phyloP scores from a whole-genome alignment of 2,329 filamentous ascomycete genomes.

The Claviceps digitariae region DNA sequence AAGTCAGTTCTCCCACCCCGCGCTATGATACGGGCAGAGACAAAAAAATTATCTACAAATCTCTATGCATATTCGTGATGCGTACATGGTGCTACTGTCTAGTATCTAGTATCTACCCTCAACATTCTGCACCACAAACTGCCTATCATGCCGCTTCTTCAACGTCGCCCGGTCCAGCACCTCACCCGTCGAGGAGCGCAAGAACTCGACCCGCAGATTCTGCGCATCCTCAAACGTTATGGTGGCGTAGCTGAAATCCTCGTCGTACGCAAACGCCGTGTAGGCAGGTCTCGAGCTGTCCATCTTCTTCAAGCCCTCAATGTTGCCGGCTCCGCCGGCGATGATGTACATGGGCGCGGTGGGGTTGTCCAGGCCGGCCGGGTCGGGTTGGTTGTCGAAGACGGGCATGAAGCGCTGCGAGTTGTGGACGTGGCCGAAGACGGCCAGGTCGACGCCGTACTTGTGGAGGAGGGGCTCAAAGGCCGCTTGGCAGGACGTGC shows the following conservation, averaged over 20 bases:
- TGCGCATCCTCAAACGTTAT: slow-evolving; percentile 31
- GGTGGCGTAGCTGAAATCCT: slow-evolving; percentile 38
- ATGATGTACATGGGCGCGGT: slow-evolving; percentile 24
- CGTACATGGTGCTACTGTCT: no score
- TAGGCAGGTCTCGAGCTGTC: slow-evolving; percentile 24
- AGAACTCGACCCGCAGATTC: slow-evolving; percentile 36
- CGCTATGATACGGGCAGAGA: no score
- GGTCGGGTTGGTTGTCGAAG: slow-evolving; percentile 21
- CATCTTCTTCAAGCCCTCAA: slow-evolving; percentile 34
- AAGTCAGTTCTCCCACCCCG: no score
- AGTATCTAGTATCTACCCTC: no score
- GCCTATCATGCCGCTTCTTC: slow-evolving; percentile 31
- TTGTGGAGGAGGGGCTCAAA: slow-evolving; percentile 41
- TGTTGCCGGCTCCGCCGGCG: slow-evolving; percentile 41
- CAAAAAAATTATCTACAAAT: no score
- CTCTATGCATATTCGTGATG: no score
- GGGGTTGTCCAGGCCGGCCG: slow-evolving; percentile 22
- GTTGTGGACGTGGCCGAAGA: slow-evolving; percentile 47
- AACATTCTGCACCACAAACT: slow-evolving; percentile 34
- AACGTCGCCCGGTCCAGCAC: slow-evolving; percentile 33
- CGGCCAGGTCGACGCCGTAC: slow-evolving; percentile 42
- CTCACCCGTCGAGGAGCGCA: slow-evolving; percentile 32
- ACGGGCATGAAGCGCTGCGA: slow-evolving; percentile 37
- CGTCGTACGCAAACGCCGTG: slow-evolving; percentile 35
- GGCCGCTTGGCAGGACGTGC: slow-evolving; percentile 32